Evolutionary conservation across 2,329 filamentous ascomycete genomes (phyloP).

Genomic region (Rhynchosporium agropyri): DNA sequence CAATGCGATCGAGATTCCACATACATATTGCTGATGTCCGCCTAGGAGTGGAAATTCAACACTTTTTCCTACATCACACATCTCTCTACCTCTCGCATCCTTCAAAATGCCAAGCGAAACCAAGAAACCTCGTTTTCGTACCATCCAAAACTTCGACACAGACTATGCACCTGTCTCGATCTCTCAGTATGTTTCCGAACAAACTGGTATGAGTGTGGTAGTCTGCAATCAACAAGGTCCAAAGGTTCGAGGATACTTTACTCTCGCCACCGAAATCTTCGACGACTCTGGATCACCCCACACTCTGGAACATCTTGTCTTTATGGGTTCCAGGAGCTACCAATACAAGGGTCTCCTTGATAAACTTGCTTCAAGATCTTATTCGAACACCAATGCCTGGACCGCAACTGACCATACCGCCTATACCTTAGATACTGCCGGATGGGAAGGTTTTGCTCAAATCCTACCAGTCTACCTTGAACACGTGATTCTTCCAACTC

Average conservation of each 20-base stretch:
- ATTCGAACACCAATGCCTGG: slow-evolving; percentile 95
- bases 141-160: slow-evolving; percentile 80
- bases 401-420: slow-evolving; percentile 95
- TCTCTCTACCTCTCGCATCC: background rate
- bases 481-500: slow-evolving; percentile 85
- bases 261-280: slow-evolving; percentile 93
- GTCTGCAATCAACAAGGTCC: slow-evolving; percentile 91
- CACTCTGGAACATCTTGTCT: slow-evolving; percentile 80
- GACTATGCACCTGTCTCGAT: slow-evolving; percentile 89
- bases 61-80: too few relatives aligned
- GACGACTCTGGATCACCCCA: slow-evolving; percentile 94
- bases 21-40: background rate
- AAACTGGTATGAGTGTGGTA: slow-evolving; percentile 92
- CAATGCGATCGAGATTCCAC: background rate
- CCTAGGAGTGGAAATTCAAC: background rate
- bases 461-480: slow-evolving; percentile 95
- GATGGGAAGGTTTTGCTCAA: slow-evolving; percentile 95
- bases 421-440: slow-evolving; percentile 92
- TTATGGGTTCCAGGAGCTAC: slow-evolving; percentile 92
- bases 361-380: slow-evolving; percentile 89
- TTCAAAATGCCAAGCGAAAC: slow-evolving; percentile 57
- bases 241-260: slow-evolving; percentile 95
- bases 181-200: slow-evolving; percentile 92
- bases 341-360: slow-evolving; percentile 94
- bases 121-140: slow-evolving; percentile 69